phyloP scores from a whole-genome alignment of 2,329 filamentous ascomycete genomes.

The Fusarium sarcochroum region DNA sequence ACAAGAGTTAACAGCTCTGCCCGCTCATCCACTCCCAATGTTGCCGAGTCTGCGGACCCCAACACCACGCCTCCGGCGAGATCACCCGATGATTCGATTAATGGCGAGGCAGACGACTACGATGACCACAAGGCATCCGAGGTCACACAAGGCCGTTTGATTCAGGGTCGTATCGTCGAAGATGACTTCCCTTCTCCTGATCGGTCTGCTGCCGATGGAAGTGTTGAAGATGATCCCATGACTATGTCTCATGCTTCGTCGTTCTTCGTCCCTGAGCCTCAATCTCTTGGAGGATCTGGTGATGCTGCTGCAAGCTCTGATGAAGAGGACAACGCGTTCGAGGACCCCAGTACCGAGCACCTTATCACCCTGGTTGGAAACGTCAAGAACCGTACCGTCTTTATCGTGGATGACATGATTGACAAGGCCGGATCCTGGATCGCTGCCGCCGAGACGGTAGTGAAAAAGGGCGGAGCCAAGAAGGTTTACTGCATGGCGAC shows the following conservation, averaged over 20 bases:
- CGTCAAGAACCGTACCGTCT: conserved; percentile 87
- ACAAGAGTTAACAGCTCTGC: conserved; percentile 49
- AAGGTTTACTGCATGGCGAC: conserved; percentile 98
- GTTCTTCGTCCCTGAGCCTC: conserved; percentile 78
- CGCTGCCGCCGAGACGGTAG: conserved; percentile 94
- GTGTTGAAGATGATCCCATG: conserved; percentile 86
- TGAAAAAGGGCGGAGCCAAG: conserved; percentile 91
- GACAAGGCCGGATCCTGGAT: conserved; percentile 98
- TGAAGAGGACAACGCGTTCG: conserved; percentile 92
- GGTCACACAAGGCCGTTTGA: conserved; percentile 89
- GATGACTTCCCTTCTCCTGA: conserved; percentile 89
- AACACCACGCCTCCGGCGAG: conserved; percentile 42
- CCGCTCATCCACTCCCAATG: conserved; percentile 28
- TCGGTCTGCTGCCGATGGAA: conserved; percentile 77
- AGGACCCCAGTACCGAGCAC: conserved; percentile 85
- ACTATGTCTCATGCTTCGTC: conserved; percentile 82
- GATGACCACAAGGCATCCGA: conserved; percentile 87
- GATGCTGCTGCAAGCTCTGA: conserved; percentile 88
- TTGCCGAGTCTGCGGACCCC: conserved; percentile 25
- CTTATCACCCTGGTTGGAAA: conserved; percentile 98
- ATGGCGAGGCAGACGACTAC: conserved; percentile 68
- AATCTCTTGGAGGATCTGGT: conserved; percentile 83
- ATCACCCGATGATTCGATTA: conserved; percentile 47
- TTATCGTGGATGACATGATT: conserved; percentile 99
- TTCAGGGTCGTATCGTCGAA: conserved; percentile 95